These are phyloP conservation scores for Olyra latifolia DNA, from an alignment of 176 grass and related monocot species.

Conservation along the genomic window DNA sequence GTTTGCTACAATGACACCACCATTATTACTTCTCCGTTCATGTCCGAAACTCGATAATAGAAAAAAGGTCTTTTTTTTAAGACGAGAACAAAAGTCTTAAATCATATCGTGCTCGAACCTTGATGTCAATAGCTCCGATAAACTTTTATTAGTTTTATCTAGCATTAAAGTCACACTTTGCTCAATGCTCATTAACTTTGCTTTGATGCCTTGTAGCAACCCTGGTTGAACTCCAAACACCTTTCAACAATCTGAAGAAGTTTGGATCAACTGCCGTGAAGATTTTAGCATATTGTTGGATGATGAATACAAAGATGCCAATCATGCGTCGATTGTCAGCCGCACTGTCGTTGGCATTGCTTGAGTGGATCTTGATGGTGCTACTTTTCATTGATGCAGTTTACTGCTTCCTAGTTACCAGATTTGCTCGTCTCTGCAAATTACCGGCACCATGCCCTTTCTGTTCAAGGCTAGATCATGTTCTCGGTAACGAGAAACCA, in stretches of 20 bases:
- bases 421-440: constrained; percentile 71
- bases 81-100: neutral
- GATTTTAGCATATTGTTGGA: neutral
- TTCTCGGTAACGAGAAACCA: constrained; percentile 68
- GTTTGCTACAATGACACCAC: neutral
- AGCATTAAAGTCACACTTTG: neutral
- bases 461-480: constrained; percentile 77
- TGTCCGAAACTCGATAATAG: neutral
- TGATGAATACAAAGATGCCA: constrained; percentile 44
- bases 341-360: constrained; percentile 53
- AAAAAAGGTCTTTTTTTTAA: neutral
- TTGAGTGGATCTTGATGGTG: constrained; percentile 88
- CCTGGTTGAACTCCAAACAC: neutral
- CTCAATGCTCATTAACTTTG: constrained; percentile 24
- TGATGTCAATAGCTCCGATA: neutral
- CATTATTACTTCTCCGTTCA: constrained; percentile 1
- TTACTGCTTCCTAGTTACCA: constrained; percentile 63
- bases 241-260: constrained; percentile 27
- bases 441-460: constrained; percentile 70
- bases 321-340: constrained; percentile 34
- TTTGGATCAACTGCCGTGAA: neutral
- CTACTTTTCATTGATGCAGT: constrained; percentile 69
- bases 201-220: constrained; percentile 28
- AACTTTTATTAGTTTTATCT: neutral
- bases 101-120: neutral